Percentiles rank a stretch among this genome's conserved stretches.
Evolutionary conservation across 805 yeast species (phyloP).

Genomic region (Cyberlindnera xishuangbannaensis): DNA sequence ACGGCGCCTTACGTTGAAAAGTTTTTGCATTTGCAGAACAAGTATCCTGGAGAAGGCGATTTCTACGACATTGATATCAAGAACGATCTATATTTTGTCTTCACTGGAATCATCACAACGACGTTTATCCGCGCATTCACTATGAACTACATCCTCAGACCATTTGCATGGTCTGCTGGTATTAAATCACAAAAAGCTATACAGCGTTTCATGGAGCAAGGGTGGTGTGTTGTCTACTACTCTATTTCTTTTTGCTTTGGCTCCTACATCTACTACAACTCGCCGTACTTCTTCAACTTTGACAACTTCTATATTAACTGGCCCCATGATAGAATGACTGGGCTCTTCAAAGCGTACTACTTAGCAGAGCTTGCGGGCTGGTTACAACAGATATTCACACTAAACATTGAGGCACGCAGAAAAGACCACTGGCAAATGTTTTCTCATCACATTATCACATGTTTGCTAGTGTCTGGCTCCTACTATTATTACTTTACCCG

Average conservation of each 20-base stretch:
- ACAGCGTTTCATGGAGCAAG: constrained; percentile 79
- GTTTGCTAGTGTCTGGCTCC: constrained; percentile 60
- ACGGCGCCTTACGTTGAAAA: constrained; percentile 28
- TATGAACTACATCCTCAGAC: constrained; percentile 53
- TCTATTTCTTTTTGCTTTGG: constrained; percentile 51
- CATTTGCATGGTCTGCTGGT: constrained; percentile 43
- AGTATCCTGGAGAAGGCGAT: constrained; percentile 21
- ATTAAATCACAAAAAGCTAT: constrained; percentile 46
- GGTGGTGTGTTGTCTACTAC: constrained; percentile 69
- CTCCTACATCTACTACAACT: constrained; percentile 44
- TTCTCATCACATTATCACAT: constrained; percentile 80
- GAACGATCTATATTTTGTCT: constrained; percentile 51
- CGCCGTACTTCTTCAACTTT: constrained; percentile 55
- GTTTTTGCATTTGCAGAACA: constrained; percentile 38
- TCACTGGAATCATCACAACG: constrained; percentile 48
- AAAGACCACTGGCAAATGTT: constrained; percentile 87
- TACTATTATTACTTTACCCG: constrained; percentile 67
- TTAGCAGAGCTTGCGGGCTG: constrained; percentile 69
- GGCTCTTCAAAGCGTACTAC: constrained; percentile 59
- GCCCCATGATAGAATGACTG: constrained; percentile 63
- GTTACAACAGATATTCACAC: constrained; percentile 73
- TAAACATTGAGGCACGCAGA: constrained; percentile 72
- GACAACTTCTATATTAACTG: constrained; percentile 59
- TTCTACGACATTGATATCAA: constrained; percentile 48
- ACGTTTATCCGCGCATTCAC: constrained; percentile 54